Conservation (phyloP, 108 stramenopile species). For the Skeletonema grethae region DNA sequence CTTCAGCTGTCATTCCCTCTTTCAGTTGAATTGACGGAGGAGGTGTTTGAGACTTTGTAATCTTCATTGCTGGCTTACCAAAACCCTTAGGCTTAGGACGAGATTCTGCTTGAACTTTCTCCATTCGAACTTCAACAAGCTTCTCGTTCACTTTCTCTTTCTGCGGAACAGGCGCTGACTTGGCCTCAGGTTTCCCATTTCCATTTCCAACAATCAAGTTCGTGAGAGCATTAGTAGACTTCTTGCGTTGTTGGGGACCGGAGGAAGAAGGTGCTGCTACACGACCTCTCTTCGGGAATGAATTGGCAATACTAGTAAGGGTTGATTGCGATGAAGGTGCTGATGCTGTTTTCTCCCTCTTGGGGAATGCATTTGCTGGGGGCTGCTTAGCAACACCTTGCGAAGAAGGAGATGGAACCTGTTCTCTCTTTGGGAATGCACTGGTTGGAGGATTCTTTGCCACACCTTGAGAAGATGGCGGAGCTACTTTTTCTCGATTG, state of each 20-base stretch:
- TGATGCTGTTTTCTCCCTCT: slow-evolving; percentile 6
- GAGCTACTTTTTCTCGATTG: background rate
- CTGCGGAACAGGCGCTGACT: background rate
- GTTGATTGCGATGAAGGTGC: background rate
- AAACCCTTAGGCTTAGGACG: slow-evolving; percentile 7
- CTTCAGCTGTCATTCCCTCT: slow-evolving; percentile 13
- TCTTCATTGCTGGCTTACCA: slow-evolving; percentile 26
- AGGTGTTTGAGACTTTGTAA: background rate
- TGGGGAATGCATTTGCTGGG: background rate
- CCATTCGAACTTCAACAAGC: background rate
- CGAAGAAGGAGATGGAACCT: background rate
- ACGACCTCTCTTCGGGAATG: slow-evolving; percentile 1
- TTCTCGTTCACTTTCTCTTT: background rate
- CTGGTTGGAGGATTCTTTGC: background rate
- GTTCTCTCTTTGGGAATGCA: background rate
- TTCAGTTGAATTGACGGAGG: slow-evolving; percentile 3
- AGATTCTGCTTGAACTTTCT: slow-evolving; percentile 13
- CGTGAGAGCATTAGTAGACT: background rate
- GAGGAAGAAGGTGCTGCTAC: background rate
- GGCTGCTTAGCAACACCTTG: slow-evolving; percentile 1
- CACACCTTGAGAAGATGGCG: background rate
- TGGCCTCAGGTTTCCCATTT: background rate
- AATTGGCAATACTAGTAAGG: background rate
- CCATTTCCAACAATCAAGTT: background rate
- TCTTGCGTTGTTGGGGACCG: background rate